Evolutionary conservation across 495 filamentous ascomycete genomes (phyloP).

Genomic region (Pyronema domesticum): DNA sequence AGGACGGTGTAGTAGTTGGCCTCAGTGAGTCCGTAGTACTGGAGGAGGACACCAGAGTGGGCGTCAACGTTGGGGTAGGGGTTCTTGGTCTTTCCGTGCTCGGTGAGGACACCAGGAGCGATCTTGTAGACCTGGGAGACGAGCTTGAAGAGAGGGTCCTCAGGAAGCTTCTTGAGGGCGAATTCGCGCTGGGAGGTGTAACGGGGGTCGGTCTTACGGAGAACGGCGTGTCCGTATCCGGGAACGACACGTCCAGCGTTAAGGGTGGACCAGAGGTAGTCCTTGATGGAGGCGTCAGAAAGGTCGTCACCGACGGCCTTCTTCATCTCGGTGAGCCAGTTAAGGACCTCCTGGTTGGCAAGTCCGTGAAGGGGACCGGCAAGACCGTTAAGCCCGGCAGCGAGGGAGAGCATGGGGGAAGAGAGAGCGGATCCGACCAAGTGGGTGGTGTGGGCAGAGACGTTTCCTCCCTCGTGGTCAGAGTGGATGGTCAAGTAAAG

Average conservation of each 20-base stretch:
- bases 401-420: constrained; percentile 89
- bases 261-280: constrained; percentile 95
- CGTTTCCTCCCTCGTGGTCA: constrained; percentile 97
- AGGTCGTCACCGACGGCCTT: constrained; percentile 80
- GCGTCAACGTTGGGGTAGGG: constrained; percentile 93
- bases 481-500: constrained; percentile 92
- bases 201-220: constrained; percentile 97
- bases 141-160: constrained; percentile 59
- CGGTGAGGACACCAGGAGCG: constrained; percentile 86
- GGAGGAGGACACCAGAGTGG: constrained; percentile 79
- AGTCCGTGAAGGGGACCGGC: constrained; percentile 96
- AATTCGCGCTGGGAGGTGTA: constrained; percentile 96
- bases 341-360: constrained; percentile 97
- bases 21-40: constrained; percentile 75
- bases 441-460: constrained; percentile 95
- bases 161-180: constrained; percentile 74
- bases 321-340: constrained; percentile 99
- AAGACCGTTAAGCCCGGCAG: constrained; percentile 92
- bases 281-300: constrained; percentile 82
- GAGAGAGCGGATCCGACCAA: constrained; percentile 91
- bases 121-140: constrained; percentile 99
- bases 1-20: constrained; percentile 96
- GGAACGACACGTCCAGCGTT: constrained; percentile 91
- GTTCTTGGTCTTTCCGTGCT: constrained; percentile 99
- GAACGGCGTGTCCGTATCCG: constrained; percentile 94